Base-by-base conservation (phyloP, 352 stramenopile genomes). In the Phytophthora kernoviae region DNA sequence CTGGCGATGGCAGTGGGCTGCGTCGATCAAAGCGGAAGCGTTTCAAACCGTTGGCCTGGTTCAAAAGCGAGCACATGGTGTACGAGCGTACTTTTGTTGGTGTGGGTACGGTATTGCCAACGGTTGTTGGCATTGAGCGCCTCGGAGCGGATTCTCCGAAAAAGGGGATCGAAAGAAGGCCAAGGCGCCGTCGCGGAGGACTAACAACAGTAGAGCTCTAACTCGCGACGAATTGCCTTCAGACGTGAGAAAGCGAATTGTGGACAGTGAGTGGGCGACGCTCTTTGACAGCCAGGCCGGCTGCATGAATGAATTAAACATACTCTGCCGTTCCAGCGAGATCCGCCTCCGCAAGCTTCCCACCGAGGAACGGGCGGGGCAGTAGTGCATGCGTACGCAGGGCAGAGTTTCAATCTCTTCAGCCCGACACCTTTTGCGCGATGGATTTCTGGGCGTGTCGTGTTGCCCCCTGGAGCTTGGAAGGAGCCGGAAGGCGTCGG, bases 401-500 rank as follows among this genome's bases (percentile, higher is more conserved):
- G 84, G 5, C 87, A 97, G 75, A 95, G 86, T 60, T 97, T 97
- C 70, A 96, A 94, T 67, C 51, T 95, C 5, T 77, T 77, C 14
- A 91, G 75, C 27, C 69, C 73, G 24, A 60, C 75, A 20, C 75
- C 77, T 1, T 94, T 94, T 50, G 77, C 87, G 47, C 88, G 84
- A 22, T 97, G 88, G 88, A 94, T 97, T 58, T 96, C 85, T 22
- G 96, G 96, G 7, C 91, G 92, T 61, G 62, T 99, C 15, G 80
- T 90, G 2, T 79, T 99, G 14, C 95, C 96, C 20, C 92, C 93
- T 8, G 79, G 81, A 15, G 96, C 83, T n/a, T 96, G 97, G 52
- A 99, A 99, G 63, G 95, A 98, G 47, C 81, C 92, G 1, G 96
- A 99, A 68, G 91, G 88, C 17, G 94, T 98, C 7, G 96, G 94